Evolutionary conservation across 768 basidiomycete species (phyloP).

Genomic region (Nevesoporus exiguus): DNA sequence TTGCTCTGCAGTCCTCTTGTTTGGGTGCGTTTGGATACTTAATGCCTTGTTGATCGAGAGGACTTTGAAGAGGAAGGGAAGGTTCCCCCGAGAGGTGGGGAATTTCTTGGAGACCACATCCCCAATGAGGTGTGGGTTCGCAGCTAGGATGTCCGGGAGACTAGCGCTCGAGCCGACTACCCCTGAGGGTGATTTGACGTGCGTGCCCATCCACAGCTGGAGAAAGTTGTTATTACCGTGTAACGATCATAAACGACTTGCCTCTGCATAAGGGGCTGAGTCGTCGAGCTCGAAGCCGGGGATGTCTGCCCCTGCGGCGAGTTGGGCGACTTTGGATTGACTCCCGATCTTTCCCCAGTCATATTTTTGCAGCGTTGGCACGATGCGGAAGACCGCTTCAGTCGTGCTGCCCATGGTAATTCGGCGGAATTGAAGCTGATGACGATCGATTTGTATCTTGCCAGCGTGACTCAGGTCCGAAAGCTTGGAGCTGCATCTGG

Average conservation of each 20-base stretch:
- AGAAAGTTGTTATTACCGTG: neutral
- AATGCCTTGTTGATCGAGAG: constrained; percentile 86
- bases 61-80: constrained; percentile 92
- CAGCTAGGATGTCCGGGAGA: constrained; percentile 59
- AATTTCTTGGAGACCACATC: constrained; percentile 51
- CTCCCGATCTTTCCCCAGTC: constrained; percentile 92
- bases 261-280: constrained; percentile 87
- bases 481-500: too few species aligned
- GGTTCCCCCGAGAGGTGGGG: constrained; percentile 55
- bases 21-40: constrained; percentile 90
- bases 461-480: neutral
- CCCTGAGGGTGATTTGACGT: constrained; percentile 67
- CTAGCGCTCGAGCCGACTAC: constrained; percentile 44
- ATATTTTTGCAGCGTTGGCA: constrained; percentile 84
- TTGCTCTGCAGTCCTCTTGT: constrained; percentile 73
- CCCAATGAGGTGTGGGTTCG: constrained; percentile 70
- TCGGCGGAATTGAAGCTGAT: neutral
- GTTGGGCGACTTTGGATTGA: constrained; percentile 83
- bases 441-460: neutral
- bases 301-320: constrained; percentile 58
- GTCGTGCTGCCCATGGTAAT: constrained; percentile 22
- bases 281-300: constrained; percentile 69
- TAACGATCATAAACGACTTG: constrained; percentile 34
- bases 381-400: constrained; percentile 67
- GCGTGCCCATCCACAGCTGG: constrained; percentile 99